phyloP scores from a whole-genome alignment of 306 rosid genomes.

The Oemleria cerasiformis region DNA sequence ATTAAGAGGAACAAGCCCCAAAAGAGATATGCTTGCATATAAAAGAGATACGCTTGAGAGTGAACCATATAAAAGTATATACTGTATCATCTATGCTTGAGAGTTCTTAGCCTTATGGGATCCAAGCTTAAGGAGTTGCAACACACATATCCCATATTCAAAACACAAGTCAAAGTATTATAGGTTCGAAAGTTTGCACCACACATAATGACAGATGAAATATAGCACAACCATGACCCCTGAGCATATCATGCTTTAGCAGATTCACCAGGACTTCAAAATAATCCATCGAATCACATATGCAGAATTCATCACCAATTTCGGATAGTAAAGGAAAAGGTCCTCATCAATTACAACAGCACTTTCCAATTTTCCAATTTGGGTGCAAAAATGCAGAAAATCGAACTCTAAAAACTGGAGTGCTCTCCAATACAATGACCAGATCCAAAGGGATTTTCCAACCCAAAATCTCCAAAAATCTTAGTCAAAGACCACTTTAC shows the following conservation, averaged over 20 bases:
- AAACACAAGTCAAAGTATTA: not conserved
- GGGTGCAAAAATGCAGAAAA: not conserved
- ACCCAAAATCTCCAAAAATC: not conserved
- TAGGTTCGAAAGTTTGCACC: not conserved
- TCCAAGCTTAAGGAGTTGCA: no score
- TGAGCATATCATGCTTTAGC: not conserved
- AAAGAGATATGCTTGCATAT: no score
- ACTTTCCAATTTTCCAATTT: not conserved
- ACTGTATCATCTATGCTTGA: no score
- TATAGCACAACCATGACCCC: not conserved
- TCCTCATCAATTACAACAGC: not conserved
- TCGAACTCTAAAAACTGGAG: not conserved
- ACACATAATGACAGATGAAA: not conserved
- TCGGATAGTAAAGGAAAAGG: not conserved
- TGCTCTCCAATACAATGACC: not conserved
- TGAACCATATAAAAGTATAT: no score
- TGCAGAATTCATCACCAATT: not conserved
- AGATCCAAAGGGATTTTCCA: constrained; percentile 21
- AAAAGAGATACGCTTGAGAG: no score
- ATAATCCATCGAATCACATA: not conserved
- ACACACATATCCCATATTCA: no score
- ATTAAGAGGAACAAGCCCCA: no score
- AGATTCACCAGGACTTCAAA: constrained; percentile 2
- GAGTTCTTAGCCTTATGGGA: no score
- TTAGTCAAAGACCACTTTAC: not conserved